Conservation (phyloP, 495 filamentous ascomycete species). For the Aspergillus steynii region DNA sequence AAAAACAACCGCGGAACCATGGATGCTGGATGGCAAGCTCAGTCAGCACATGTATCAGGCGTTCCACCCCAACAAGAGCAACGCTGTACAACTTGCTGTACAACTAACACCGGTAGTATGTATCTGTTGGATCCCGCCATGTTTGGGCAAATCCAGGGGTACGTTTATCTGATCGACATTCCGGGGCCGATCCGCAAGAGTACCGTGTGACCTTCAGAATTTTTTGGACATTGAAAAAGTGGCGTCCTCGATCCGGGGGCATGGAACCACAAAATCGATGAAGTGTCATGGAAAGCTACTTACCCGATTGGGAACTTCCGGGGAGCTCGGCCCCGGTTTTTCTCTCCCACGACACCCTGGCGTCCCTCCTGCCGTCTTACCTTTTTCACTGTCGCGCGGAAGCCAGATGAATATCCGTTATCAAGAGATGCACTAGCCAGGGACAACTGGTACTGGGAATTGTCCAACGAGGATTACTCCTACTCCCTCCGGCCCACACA, state of each 20-base stretch:
- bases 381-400: neutral
- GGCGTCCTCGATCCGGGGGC: slow-evolving; percentile 5
- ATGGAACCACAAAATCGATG: slow-evolving; percentile 2
- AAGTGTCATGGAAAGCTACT: slow-evolving; percentile 3
- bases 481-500: neutral
- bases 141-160: neutral
- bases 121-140: too few relatives aligned
- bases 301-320: slow-evolving; percentile 11
- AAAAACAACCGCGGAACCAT: neutral
- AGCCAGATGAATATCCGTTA: neutral
- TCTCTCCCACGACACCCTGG: neutral
- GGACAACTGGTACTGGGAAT: neutral
- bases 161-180: neutral
- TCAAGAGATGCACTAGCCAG: neutral
- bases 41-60: neutral
- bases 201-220: slow-evolving; percentile 11
- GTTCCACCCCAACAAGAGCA: neutral
- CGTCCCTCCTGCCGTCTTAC: neutral
- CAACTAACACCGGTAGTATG: neutral
- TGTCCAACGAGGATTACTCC: neutral
- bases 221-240: neutral
- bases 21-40: neutral
- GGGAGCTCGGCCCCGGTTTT: slow-evolving; percentile 4
- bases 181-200: slow-evolving; percentile 1
- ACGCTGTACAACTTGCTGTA: neutral